These are phyloP conservation scores for Acanthamoeba healyi DNA, from an alignment of 208 protist species.

Conservation along the genomic window DNA sequence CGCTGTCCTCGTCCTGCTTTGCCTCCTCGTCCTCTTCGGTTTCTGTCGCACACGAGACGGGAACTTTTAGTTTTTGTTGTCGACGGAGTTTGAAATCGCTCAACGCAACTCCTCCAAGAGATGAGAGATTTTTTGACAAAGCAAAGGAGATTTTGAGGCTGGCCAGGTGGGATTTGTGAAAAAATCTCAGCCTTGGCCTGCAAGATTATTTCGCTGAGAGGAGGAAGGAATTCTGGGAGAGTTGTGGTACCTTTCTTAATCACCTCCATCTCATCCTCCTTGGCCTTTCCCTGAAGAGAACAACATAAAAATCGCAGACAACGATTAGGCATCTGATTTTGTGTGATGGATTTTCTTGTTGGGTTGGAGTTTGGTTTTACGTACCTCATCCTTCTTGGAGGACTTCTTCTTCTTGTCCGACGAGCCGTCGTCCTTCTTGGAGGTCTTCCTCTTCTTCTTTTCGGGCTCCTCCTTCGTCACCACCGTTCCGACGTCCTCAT, in stretches of 20 bases:
- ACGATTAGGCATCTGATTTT: background rate
- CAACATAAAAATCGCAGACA: too few species aligned
- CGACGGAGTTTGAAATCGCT: background rate
- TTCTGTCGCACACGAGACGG: background rate
- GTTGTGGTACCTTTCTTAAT: background rate
- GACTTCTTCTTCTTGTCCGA: constrained; percentile 35
- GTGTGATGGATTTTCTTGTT: background rate
- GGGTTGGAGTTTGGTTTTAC: too few species aligned
- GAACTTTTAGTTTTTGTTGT: background rate
- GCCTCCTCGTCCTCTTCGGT: background rate
- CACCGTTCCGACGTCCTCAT: background rate
- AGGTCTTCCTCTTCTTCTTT: constrained; percentile 45
- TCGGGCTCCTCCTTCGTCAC: constrained; percentile 13
- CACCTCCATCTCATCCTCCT: constrained; percentile 4
- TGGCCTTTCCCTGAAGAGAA: constrained; percentile 3
- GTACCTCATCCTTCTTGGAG: background rate
- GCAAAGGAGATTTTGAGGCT: background rate
- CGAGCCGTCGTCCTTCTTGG: constrained; percentile 23
- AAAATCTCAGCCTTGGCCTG: too few species aligned
- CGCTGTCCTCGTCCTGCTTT: constrained; percentile 21
- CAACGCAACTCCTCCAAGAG: background rate
- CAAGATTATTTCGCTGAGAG: too few species aligned
- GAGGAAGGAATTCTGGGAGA: background rate
- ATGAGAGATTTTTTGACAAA: background rate
- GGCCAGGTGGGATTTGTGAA: too few species aligned